These are phyloP conservation scores for Suillus subluteus DNA, from an alignment of 768 basidiomycete species.

Conservation along the genomic window DNA sequence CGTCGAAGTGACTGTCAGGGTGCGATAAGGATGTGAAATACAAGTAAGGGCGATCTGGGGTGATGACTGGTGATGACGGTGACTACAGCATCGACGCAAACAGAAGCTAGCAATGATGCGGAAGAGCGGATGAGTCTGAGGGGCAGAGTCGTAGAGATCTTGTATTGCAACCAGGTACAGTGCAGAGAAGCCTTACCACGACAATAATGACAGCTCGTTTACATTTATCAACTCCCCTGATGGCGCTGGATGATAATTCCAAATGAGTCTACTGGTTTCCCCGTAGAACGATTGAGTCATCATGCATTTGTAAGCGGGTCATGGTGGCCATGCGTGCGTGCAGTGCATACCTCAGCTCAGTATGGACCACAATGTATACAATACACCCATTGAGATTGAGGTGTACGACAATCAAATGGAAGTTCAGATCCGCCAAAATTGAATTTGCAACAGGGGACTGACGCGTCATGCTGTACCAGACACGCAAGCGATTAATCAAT, in stretches of 20 bases:
- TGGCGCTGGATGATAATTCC: not conserved
- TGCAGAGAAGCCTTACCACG: not conserved
- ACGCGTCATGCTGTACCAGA: not conserved
- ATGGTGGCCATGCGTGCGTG: not conserved
- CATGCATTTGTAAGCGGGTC: not conserved
- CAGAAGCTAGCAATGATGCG: not conserved
- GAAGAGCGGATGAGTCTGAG: not conserved
- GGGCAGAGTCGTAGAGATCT: not conserved
- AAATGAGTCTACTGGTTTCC: not conserved
- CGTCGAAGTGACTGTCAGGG: not conserved
- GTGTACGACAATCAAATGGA: not conserved
- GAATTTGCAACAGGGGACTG: not conserved
- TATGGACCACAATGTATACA: not conserved
- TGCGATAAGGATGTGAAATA: not conserved
- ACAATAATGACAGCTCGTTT: not conserved
- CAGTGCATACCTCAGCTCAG: not conserved
- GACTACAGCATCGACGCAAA: not conserved
- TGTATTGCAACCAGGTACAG: slow-evolving; percentile 1
- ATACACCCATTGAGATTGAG: not conserved
- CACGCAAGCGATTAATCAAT: not conserved
- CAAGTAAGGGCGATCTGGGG: not conserved
- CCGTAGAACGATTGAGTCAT: not conserved
- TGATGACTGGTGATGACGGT: not conserved
- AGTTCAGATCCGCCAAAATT: not conserved
- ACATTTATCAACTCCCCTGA: not conserved